Percentiles rank a stretch among this genome's conserved stretches.
phyloP scores from a whole-genome alignment of 768 basidiomycete genomes.

The Termitomyces eurrhizus region DNA sequence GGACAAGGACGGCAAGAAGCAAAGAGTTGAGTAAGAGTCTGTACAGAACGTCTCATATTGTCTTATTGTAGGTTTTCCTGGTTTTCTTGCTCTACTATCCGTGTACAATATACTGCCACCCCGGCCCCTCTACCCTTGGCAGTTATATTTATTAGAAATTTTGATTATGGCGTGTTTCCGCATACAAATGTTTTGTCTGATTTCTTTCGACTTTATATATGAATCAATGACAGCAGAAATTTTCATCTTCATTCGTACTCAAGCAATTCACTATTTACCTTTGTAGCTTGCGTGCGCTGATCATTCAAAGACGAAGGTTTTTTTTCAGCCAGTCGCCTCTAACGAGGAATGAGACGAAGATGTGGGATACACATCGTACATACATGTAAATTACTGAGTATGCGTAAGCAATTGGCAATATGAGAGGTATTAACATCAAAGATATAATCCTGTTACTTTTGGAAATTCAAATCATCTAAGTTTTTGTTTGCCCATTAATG shows the following conservation, averaged over 20 bases:
- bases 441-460: background rate
- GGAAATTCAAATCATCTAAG: background rate
- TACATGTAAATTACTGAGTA: background rate
- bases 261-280: no score
- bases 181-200: conserved; percentile 4
- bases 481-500: background rate
- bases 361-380: background rate
- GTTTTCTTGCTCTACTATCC: background rate
- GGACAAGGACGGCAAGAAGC: conserved; percentile 27
- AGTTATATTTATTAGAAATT: conserved; percentile 13
- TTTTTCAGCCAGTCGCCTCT: background rate
- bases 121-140: background rate
- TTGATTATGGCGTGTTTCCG: conserved; percentile 3
- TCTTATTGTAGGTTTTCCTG: background rate
- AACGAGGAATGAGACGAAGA: background rate
- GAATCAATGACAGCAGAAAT: background rate
- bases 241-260: background rate
- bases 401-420: background rate
- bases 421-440: background rate
- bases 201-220: background rate
- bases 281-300: no score
- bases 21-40: conserved; percentile 34
- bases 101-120: conserved; percentile 5
- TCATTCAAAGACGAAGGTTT: background rate
- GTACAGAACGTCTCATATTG: background rate